phyloP scores from a whole-genome alignment of 164 flowering plant species.

The Platanus orientalis region DNA sequence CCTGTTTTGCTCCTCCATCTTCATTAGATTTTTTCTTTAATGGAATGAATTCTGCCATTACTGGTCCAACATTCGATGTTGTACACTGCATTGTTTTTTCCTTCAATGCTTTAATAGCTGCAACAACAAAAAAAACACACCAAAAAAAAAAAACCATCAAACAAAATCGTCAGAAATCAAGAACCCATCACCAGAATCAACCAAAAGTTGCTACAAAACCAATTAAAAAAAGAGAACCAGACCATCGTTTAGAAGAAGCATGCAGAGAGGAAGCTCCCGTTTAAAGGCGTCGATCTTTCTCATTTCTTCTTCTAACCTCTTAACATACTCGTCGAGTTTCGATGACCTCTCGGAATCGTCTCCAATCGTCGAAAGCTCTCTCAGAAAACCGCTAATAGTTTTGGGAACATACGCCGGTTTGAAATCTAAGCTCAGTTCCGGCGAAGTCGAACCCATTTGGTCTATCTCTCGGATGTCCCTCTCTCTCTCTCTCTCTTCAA shows the following conservation, averaged over 20 bases:
- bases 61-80: conserved; percentile 28
- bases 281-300: conserved; percentile 57
- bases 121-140: conserved; percentile 12
- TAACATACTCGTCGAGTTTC: conserved; percentile 32
- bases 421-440: conserved; percentile 45
- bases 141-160: conserved; percentile 11
- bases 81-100: conserved; percentile 27
- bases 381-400: conserved; percentile 28
- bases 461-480: neutral
- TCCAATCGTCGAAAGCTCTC: conserved; percentile 23
- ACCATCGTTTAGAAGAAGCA: conserved; percentile 56
- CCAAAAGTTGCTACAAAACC: neutral
- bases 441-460: conserved; percentile 20
- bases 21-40: conserved; percentile 22
- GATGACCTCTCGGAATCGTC: conserved; percentile 20
- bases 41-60: conserved; percentile 55
- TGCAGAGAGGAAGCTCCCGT: conserved; percentile 66
- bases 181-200: conserved; percentile 6
- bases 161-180: conserved; percentile 1
- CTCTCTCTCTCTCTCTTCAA: conserved; percentile 1
- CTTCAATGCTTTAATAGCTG: conserved; percentile 51
- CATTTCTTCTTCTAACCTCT: conserved; percentile 47
- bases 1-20: conserved; percentile 15
- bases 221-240: conserved; percentile 1
- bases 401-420: conserved; percentile 20